A percentile compares a stretch with the other conserved stretches of the same genome.
phyloP scores from a whole-genome alignment of 768 basidiomycete genomes.

The Harrya chromipes region DNA sequence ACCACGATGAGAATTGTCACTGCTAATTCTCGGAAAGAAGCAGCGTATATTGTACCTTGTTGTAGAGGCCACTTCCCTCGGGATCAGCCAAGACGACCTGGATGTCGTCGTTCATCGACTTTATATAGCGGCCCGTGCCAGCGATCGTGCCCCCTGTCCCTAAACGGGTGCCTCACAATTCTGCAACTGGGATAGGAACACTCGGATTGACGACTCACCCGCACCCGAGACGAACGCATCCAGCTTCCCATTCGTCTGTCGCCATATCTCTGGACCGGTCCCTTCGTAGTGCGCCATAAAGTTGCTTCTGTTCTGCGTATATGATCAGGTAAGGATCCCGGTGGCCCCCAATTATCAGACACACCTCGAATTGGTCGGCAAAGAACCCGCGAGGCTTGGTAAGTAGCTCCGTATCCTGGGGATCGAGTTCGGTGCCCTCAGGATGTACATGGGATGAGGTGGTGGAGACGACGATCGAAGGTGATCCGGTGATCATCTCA shows the following conservation, averaged over 20 bases:
- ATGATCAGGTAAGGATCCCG: background rate
- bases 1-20: background rate
- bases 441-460: conserved; percentile 42
- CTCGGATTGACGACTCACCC: conserved; percentile 40
- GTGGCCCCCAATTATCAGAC: background rate
- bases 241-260: conserved; percentile 79
- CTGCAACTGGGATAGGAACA: background rate
- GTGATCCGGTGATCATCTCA: conserved; percentile 42
- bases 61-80: conserved; percentile 91
- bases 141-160: conserved; percentile 97
- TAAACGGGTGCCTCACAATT: conserved; percentile 22
- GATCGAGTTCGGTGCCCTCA: conserved; percentile 29
- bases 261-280: conserved; percentile 95
- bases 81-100: conserved; percentile 83
- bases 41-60: conserved; percentile 65
- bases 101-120: conserved; percentile 64
- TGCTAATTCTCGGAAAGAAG: background rate
- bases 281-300: conserved; percentile 84
- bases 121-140: conserved; percentile 77
- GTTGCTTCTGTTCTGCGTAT: conserved; percentile 71
- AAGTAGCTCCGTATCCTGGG: conserved; percentile 41
- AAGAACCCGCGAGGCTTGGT: conserved; percentile 79
- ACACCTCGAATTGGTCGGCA: conserved; percentile 91
- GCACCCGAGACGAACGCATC: conserved; percentile 91
- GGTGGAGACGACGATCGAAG: conserved; percentile 53